These are phyloP conservation scores for Leishmania guyanensis DNA, from an alignment of 208 protist genomes.

Conservation along the genomic window DNA sequence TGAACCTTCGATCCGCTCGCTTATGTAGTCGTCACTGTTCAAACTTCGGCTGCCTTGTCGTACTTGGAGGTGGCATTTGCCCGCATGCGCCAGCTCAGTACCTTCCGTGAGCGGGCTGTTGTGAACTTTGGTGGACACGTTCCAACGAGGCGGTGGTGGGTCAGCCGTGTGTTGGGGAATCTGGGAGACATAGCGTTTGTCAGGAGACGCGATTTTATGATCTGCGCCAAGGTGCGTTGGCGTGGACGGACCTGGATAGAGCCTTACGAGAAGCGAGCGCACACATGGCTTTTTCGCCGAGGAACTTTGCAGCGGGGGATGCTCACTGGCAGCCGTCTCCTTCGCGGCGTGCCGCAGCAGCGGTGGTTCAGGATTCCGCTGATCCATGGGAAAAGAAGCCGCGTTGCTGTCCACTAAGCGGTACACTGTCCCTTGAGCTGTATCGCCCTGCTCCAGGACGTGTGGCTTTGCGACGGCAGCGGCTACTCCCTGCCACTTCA, in stretches of 20 bases:
- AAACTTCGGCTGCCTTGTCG: neutral
- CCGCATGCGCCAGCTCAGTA: neutral
- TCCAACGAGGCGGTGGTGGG: conserved; percentile 6
- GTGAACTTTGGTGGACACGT: conserved; percentile 4
- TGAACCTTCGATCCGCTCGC: neutral
- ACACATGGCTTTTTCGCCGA: neutral
- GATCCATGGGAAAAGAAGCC: neutral
- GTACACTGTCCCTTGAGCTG: neutral
- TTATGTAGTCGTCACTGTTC: neutral
- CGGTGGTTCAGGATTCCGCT: neutral
- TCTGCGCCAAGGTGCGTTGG: neutral
- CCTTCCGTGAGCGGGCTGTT: neutral
- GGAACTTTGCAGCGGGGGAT: neutral
- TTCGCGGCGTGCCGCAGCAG: neutral
- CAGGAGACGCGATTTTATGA: neutral
- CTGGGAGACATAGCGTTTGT: neutral
- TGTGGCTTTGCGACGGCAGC: neutral
- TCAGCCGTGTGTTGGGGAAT: neutral
- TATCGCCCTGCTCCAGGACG: neutral
- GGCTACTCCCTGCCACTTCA: neutral
- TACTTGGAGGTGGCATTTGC: neutral
- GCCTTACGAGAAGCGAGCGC: conserved; percentile 2
- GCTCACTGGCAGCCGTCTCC: neutral
- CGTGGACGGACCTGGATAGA: neutral
- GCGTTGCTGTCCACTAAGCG: neutral